Evolutionary conservation across 176 grass and related monocot species (phyloP).

Genomic region (Oryza glumipatula): DNA sequence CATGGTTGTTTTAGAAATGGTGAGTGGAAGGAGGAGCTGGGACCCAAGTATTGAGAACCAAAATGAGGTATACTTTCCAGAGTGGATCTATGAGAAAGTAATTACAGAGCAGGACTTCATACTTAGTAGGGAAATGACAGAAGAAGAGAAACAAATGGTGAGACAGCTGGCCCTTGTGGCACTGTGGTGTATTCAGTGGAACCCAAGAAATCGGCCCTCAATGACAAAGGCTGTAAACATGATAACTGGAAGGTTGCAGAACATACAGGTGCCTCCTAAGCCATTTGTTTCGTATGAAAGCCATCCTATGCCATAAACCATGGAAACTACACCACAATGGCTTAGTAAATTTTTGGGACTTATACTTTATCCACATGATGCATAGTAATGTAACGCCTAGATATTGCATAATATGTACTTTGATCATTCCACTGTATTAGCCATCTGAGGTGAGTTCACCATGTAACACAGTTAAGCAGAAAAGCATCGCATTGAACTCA

Average conservation of each 20-base stretch:
- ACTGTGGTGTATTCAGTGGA: slow-evolving; percentile 71
- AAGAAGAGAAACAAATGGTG: slow-evolving; percentile 33
- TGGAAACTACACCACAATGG: neutral
- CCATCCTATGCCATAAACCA: neutral
- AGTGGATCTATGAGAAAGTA: slow-evolving; percentile 46
- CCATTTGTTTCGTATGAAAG: slow-evolving; percentile 45
- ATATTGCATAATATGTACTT: neutral
- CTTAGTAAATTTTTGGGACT: neutral
- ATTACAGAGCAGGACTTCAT: slow-evolving; percentile 20
- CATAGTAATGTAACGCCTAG: neutral
- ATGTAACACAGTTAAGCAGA: neutral
- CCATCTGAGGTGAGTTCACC: too few species aligned
- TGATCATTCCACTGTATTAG: neutral
- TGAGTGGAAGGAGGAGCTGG: slow-evolving; percentile 53
- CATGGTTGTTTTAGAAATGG: slow-evolving; percentile 53
- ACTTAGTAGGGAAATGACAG: slow-evolving; percentile 27
- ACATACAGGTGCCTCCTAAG: slow-evolving; percentile 49
- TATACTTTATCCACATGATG: neutral
- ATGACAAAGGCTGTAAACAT: slow-evolving; percentile 65
- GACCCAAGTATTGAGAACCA: slow-evolving; percentile 42
- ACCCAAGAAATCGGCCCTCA: slow-evolving; percentile 49
- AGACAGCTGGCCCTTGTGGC: slow-evolving; percentile 49
- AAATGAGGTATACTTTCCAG: slow-evolving; percentile 51
- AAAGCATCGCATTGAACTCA: neutral
- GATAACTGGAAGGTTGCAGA: slow-evolving; percentile 46